Evolutionary conservation across 768 basidiomycete genomes (phyloP).

Genomic region (Dendrothele bispora): DNA sequence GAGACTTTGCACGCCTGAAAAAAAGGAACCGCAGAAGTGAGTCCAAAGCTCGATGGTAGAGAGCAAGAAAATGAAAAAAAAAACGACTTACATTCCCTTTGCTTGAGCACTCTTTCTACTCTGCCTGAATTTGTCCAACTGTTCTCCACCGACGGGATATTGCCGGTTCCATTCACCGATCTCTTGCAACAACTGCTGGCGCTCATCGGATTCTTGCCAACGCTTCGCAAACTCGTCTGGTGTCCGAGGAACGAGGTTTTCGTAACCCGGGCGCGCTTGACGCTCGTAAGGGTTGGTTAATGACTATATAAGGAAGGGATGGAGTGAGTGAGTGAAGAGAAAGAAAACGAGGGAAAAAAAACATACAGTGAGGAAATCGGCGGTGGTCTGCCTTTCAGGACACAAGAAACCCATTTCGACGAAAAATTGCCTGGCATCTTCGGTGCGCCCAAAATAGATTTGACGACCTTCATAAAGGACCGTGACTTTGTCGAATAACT

Average conservation of each 20-base stretch:
- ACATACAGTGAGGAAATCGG: constrained; percentile 41
- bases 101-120: constrained; percentile 32
- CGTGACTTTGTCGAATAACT: constrained; percentile 44
- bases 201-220: constrained; percentile 36
- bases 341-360: not conserved
- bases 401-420: constrained; percentile 44
- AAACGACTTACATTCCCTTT: constrained; percentile 28
- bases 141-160: constrained; percentile 24
- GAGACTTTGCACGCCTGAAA: constrained; percentile 21
- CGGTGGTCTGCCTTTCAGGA: constrained; percentile 43
- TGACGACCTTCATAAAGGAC: constrained; percentile 48
- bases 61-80: not conserved
- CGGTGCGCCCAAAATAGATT: constrained; percentile 45
- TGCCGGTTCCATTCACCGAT: constrained; percentile 31
- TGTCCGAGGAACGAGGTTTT: constrained; percentile 38
- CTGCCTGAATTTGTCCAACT: constrained; percentile 29
- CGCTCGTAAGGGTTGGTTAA: constrained; percentile 40
- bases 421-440: constrained; percentile 43
- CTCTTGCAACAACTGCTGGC: constrained; percentile 22
- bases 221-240: constrained; percentile 39
- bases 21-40: too few relatives aligned
- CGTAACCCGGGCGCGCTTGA: constrained; percentile 29
- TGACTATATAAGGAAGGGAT: constrained; percentile 9
- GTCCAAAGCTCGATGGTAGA: not conserved
- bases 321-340: too few relatives aligned